Evolutionary conservation across 306 rosid species (phyloP).

Genomic region (Glycine latifolia): DNA sequence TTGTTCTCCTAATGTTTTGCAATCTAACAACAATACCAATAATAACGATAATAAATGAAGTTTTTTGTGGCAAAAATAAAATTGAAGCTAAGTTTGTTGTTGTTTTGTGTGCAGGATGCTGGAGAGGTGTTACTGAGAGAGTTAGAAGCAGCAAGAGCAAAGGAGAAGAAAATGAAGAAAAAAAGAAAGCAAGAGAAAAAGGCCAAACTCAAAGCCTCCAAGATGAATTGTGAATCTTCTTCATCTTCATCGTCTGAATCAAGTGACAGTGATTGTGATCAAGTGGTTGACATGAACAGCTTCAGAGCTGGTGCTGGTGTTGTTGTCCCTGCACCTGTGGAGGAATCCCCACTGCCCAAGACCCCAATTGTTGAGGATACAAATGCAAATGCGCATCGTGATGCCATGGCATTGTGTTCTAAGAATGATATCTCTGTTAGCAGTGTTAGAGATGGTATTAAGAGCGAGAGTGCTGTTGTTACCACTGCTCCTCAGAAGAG

Average conservation of each 20-base stretch:
- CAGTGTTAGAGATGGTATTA: conserved; percentile 27
- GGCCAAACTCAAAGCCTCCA: conserved; percentile 59
- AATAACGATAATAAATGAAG: neutral
- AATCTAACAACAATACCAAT: neutral
- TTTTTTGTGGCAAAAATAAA: neutral
- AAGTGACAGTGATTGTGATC: conserved; percentile 66
- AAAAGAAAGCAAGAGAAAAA: conserved; percentile 63
- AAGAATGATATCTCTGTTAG: conserved; percentile 42
- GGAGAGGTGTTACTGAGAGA: conserved; percentile 61
- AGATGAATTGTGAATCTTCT: conserved; percentile 54
- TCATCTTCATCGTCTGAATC: conserved; percentile 80
- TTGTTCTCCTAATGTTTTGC: neutral
- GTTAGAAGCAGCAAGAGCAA: conserved; percentile 60
- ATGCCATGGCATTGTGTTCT: conserved; percentile 39
- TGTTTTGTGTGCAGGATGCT: conserved; percentile 53
- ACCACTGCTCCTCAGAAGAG: conserved; percentile 46
- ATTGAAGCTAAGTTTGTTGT: neutral
- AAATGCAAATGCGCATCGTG: conserved; percentile 16
- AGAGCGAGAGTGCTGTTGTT: conserved; percentile 24
- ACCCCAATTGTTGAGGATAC: conserved; percentile 31
- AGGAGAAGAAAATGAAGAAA: conserved; percentile 71
- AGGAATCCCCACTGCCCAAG: conserved; percentile 29
- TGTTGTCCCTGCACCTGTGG: conserved; percentile 43
- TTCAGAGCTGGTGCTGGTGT: conserved; percentile 43
- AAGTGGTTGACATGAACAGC: conserved; percentile 56